Evolutionary conservation across 1,284 basidiomycete species (phyloP).

Genomic region (Sanghuangporus baumii): DNA sequence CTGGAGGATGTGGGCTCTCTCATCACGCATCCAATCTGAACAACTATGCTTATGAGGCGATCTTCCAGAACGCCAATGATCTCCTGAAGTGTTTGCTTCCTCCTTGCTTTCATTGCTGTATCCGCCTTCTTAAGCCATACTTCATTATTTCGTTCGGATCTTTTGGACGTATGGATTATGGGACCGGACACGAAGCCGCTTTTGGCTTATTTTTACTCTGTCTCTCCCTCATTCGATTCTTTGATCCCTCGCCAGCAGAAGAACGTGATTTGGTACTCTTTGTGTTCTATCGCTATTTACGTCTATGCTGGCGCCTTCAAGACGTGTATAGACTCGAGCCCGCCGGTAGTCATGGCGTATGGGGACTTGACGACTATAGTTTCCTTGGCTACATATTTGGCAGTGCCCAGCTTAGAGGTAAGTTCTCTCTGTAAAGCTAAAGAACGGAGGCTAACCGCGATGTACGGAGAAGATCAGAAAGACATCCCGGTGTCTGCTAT

Average conservation of each 20-base stretch:
- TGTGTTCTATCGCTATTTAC: conserved; percentile 74
- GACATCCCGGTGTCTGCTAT: conserved; percentile 54
- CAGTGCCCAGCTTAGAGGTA: conserved; percentile 82
- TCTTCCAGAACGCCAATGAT: conserved; percentile 49
- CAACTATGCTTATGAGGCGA: conserved; percentile 9
- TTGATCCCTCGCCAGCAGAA: conserved; percentile 44
- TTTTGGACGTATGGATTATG: conserved; percentile 91
- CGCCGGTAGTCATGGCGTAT: conserved; percentile 96
- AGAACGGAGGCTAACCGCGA: conserved; percentile 2
- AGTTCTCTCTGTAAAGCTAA: conserved; percentile 21
- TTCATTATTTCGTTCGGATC: conserved; percentile 87
- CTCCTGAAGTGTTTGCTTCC: conserved; percentile 53
- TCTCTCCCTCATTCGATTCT: conserved; percentile 59
- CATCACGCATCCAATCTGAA: conserved; percentile 2
- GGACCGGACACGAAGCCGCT: conserved; percentile 91
- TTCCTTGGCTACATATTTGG: conserved; percentile 93
- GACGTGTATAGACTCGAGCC: conserved; percentile 91
- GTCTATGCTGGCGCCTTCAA: conserved; percentile 82
- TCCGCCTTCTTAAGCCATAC: conserved; percentile 68
- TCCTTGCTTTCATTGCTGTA: conserved; percentile 36
- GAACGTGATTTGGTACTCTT: conserved; percentile 61
- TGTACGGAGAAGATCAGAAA: conserved; percentile 42
- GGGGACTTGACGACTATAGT: conserved; percentile 94
- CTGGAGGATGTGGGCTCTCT: conserved; percentile 62
- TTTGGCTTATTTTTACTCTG: conserved; percentile 78